Conservation (phyloP, 1,284 basidiomycete genomes). For the Wolfiporia cocos region DNA sequence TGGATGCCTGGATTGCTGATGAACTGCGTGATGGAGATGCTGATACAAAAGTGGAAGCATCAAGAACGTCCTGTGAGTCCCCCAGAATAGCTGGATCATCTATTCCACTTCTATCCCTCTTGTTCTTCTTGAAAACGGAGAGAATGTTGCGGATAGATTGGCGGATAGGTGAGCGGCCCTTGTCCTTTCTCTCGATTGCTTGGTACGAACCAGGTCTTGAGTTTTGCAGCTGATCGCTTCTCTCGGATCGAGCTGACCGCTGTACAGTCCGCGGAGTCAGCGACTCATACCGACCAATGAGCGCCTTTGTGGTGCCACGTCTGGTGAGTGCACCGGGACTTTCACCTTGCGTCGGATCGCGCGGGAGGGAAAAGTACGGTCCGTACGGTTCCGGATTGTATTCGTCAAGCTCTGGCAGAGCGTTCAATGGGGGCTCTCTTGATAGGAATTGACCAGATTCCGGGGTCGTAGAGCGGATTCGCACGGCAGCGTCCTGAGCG, state of each 20-base stretch:
- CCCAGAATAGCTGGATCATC: background rate
- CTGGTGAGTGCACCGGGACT: conserved; percentile 11
- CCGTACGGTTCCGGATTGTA: conserved; percentile 16
- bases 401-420: background rate
- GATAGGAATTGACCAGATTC: background rate
- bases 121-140: conserved; percentile 57
- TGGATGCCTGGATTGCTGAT: conserved; percentile 4
- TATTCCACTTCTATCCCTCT: conserved; percentile 1
- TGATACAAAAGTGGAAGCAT: background rate
- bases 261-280: conserved; percentile 6
- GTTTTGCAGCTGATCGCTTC: conserved; percentile 1
- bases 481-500: conserved; percentile 2
- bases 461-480: conserved; percentile 9
- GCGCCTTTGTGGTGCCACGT: conserved; percentile 29
- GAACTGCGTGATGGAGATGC: background rate
- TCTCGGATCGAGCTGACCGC: background rate
- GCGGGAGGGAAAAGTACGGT: conserved; percentile 24
- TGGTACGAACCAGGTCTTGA: conserved; percentile 1
- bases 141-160: conserved; percentile 63
- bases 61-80: background rate
- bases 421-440: conserved; percentile 1
- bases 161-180: conserved; percentile 46
- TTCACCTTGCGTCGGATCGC: conserved; percentile 1
- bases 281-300: conserved; percentile 30
- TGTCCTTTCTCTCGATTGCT: conserved; percentile 16